Base-by-base conservation (phyloP, 2,329 filamentous ascomycete species). In the Colletotrichum shisoi region DNA sequence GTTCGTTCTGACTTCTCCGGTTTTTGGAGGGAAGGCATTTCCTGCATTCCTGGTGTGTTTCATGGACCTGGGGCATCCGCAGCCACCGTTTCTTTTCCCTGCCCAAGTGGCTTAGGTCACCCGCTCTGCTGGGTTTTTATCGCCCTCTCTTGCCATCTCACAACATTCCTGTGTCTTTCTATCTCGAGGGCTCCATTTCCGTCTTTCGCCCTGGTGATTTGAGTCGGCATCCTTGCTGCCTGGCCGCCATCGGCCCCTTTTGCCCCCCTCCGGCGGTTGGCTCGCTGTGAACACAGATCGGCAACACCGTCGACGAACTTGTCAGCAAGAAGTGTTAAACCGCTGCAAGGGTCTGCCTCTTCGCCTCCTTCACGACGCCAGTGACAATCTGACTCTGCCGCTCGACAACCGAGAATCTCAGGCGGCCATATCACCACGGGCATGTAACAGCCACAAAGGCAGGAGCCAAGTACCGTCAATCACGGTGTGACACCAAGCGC, bases 101-200 rank as follows among this genome's bases (percentile, higher is more conserved):
- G 27, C 34, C 4, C 17, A 44, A 46, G 37, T 67, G 64, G 61
- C 64, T 64, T 64, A 34, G 49, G 54, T 67, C 56, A 60, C 12
- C 65, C 53, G 53, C 60, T 17, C 24, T 39, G 42, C 52, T 49
- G 53, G 60, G 37, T 58, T 67, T 49, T 46, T 51, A 24, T 19
- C 39, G 21, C 40, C 54, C 42, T 34, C 42, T 37, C 39, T 37
- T 44, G 58, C 37, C 45, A 42, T 40, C 9, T 51, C 57, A 21
- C 46, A 24, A 24, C 48, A 44, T 21, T 53, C 48, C n/a, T n/a
- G 51, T 34, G 12, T n/a, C 12, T 13, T 42, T 19, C 17, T 12
- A 59, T 37, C 19, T 51, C 15, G 37, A 59, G 15, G 34, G 34
- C 45, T 37, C 42, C 57, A 51, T 59, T 59, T 17, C 42, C n/a